Conservation (phyloP, 805 yeast genomes). For the Ogataea paraovalis region DNA sequence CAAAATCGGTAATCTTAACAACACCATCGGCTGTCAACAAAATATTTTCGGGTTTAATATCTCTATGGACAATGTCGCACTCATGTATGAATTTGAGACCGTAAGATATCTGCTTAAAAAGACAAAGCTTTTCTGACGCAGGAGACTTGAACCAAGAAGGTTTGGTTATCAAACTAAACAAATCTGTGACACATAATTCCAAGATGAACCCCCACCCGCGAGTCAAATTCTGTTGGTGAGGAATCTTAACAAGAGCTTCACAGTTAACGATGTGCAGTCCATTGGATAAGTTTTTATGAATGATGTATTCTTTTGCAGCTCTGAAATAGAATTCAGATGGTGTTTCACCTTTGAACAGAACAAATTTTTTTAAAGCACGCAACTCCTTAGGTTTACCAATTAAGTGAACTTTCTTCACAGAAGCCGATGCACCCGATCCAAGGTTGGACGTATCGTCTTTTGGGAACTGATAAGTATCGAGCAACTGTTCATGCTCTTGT, state of each 20-base stretch:
- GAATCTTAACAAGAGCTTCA: slow-evolving; percentile 52
- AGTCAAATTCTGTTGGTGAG: slow-evolving; percentile 47
- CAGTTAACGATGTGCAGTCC: slow-evolving; percentile 66
- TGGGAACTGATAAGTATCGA: slow-evolving; percentile 53
- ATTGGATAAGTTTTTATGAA: slow-evolving; percentile 51
- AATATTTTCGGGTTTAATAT: slow-evolving; percentile 90
- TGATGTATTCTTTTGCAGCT: slow-evolving; percentile 65
- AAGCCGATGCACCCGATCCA: slow-evolving; percentile 76
- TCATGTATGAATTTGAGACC: slow-evolving; percentile 70
- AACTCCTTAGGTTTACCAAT: slow-evolving; percentile 38
- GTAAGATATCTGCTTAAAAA: slow-evolving; percentile 68
- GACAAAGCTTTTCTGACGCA: slow-evolving; percentile 53
- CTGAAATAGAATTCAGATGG: slow-evolving; percentile 71
- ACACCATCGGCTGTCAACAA: slow-evolving; percentile 55
- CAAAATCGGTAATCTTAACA: slow-evolving; percentile 87
- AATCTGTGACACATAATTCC: slow-evolving; percentile 58
- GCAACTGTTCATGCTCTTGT: slow-evolving; percentile 47
- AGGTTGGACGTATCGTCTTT: slow-evolving; percentile 44
- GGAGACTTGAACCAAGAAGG: slow-evolving; percentile 58
- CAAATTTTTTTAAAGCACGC: slow-evolving; percentile 71
- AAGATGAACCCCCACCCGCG: slow-evolving; percentile 82
- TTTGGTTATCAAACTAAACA: slow-evolving; percentile 54
- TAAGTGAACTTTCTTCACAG: slow-evolving; percentile 51
- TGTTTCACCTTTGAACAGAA: slow-evolving; percentile 57
- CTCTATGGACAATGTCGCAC: slow-evolving; percentile 84